Percentiles rank a stretch among this genome's conserved stretches.
phyloP scores from a whole-genome alignment of 169 alveolate genomes.

The Perkinsus chesapeaki region DNA sequence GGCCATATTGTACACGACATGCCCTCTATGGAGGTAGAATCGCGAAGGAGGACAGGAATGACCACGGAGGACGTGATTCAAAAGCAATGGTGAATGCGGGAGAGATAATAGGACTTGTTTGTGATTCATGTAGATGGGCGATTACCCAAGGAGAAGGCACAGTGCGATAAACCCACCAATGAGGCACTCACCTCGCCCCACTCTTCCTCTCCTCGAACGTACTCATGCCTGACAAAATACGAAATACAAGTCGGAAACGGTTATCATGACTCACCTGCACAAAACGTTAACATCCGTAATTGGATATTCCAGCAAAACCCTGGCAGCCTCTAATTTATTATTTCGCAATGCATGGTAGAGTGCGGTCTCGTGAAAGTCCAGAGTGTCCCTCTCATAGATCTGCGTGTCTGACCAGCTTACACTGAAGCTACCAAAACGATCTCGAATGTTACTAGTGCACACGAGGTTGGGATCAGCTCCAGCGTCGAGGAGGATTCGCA shows the following conservation, averaged over 20 bases:
- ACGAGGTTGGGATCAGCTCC: neutral
- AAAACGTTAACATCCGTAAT: neutral
- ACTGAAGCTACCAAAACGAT: neutral
- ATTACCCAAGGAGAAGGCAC: too few species aligned
- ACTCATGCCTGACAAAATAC: neutral
- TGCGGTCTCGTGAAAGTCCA: neutral
- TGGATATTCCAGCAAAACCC: neutral
- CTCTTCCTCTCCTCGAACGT: neutral
- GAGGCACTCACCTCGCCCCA: neutral
- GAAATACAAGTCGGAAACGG: neutral
- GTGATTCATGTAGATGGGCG: too few species aligned
- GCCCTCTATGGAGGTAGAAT: neutral
- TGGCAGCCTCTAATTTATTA: neutral
- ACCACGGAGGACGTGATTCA: neutral
- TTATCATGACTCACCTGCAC: neutral
- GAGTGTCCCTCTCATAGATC: neutral
- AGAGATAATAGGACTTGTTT: too few species aligned
- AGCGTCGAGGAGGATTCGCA: neutral
- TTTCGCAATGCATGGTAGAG: neutral
- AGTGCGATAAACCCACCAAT: too few species aligned
- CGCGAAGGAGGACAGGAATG: neutral
- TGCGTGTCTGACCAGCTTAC: neutral
- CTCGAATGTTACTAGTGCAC: neutral
- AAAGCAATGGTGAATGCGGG: neutral
- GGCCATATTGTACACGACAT: too few species aligned